These are phyloP conservation scores for Austroboletus novae-zelandiae DNA, from an alignment of 1,284 basidiomycete species.

Conservation along the genomic window DNA sequence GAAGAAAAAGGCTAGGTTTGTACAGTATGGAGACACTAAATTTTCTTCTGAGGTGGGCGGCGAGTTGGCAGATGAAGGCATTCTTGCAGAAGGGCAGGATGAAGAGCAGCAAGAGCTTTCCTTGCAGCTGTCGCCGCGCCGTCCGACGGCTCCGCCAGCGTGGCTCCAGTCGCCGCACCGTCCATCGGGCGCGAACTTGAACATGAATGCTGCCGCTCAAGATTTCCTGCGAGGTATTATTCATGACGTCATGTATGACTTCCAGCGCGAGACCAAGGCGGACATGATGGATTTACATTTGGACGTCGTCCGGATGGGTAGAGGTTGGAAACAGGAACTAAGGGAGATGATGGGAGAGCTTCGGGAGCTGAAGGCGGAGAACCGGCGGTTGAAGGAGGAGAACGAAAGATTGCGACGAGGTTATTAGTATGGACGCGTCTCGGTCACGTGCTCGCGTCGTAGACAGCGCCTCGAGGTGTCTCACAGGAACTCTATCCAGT, in stretches of 20 bases:
- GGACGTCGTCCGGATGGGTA: constrained; percentile 66
- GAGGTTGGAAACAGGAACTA: constrained; percentile 56
- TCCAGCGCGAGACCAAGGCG: constrained; percentile 59
- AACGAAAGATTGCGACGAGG: constrained; percentile 61
- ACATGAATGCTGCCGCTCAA: constrained; percentile 43
- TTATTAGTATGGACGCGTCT: constrained; percentile 11
- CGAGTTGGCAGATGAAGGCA: constrained; percentile 21
- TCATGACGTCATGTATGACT: constrained; percentile 68
- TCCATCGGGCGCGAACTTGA: constrained; percentile 21
- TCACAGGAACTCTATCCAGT: background rate
- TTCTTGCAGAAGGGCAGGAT: constrained; percentile 5
- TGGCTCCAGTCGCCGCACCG: constrained; percentile 48
- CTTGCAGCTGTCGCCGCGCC: constrained; percentile 61
- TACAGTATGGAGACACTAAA: constrained; percentile 31
- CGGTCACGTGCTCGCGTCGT: constrained; percentile 19
- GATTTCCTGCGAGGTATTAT: constrained; percentile 62
- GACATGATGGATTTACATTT: constrained; percentile 71
- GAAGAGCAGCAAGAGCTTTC: constrained; percentile 34
- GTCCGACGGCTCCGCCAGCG: constrained; percentile 34
- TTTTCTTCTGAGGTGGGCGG: constrained; percentile 32
- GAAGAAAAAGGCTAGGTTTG: constrained; percentile 21
- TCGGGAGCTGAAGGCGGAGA: constrained; percentile 26
- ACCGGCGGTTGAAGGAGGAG: constrained; percentile 54
- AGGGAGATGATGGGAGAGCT: constrained; percentile 49
- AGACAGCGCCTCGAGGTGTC: background rate